These are phyloP conservation scores for Aspergillus udagawae DNA, from an alignment of 2,329 filamentous ascomycete genomes.

Conservation along the genomic window DNA sequence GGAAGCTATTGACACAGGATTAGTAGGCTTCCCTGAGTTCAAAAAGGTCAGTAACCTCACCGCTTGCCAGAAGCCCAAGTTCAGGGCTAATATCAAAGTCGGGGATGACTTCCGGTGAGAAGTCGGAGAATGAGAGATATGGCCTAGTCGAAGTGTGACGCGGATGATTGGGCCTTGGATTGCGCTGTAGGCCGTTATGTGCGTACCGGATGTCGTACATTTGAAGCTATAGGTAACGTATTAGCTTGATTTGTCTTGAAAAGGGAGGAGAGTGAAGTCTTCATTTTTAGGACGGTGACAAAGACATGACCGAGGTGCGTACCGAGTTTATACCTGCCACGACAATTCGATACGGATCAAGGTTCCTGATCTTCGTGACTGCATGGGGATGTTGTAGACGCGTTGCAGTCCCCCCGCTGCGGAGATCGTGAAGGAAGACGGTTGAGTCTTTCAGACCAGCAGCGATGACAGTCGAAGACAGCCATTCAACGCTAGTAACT, in stretches of 20 bases:
- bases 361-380: constrained; percentile 31
- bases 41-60: constrained; percentile 18
- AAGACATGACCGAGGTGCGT: constrained; percentile 7
- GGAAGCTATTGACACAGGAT: constrained; percentile 20
- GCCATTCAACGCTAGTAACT: constrained; percentile 37
- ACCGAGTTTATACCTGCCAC: constrained; percentile 32
- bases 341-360: constrained; percentile 34
- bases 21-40: background rate
- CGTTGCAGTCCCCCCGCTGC: constrained; percentile 27
- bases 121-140: constrained; percentile 35
- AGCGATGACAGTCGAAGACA: constrained; percentile 33
- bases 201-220: constrained; percentile 42
- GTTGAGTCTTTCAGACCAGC: constrained; percentile 32
- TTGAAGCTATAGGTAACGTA: constrained; percentile 25
- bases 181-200: constrained; percentile 22
- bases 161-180: constrained; percentile 24
- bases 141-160: constrained; percentile 29
- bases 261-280: background rate
- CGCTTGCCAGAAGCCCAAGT: constrained; percentile 35
- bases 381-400: constrained; percentile 33
- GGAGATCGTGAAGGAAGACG: constrained; percentile 34
- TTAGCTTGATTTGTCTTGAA: background rate
- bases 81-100: constrained; percentile 37
- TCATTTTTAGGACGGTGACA: background rate
- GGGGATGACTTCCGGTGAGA: constrained; percentile 21